Conservation (phyloP, 129 eudicot species). For the Centrapalus pauciflorus region DNA sequence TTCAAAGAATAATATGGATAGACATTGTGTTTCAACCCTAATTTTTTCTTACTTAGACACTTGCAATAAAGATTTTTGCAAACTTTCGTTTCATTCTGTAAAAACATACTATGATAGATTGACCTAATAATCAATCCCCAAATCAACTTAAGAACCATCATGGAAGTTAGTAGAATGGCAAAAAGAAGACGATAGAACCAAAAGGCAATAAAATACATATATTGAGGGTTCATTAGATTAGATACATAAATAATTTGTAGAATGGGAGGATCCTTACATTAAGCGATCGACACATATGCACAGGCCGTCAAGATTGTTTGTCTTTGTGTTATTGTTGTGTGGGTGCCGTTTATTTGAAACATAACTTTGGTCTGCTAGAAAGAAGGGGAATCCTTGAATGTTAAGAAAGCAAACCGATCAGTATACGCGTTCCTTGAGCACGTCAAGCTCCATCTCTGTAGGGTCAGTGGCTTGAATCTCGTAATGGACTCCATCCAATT, state of each 20-base stretch:
- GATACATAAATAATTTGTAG: slow-evolving; percentile 13
- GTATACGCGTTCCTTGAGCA: slow-evolving; percentile 59
- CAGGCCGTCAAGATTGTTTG: not conserved
- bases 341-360: slow-evolving; percentile 16
- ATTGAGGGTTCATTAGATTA: slow-evolving; percentile 2
- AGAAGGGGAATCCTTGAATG: slow-evolving; percentile 8
- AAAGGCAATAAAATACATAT: slow-evolving; percentile 15
- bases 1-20: slow-evolving; percentile 3
- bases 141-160: not conserved
- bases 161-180: not conserved
- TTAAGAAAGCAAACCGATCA: slow-evolving; percentile 27
- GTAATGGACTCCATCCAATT: slow-evolving; percentile 69
- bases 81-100: not conserved
- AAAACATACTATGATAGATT: too few relatives aligned
- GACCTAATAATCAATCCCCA: too few relatives aligned
- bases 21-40: not conserved
- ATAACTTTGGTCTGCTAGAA: slow-evolving; percentile 4
- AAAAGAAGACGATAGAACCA: not conserved
- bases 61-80: not conserved
- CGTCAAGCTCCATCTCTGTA: slow-evolving; percentile 75
- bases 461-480: slow-evolving; percentile 93
- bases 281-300: not conserved
- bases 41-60: not conserved
- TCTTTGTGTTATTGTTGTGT: not conserved
- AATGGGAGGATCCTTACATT: slow-evolving; percentile 8